Percentiles rank a stretch among this genome's conserved stretches.
phyloP scores from a whole-genome alignment of 78 protist genomes.

The Speleostelium caveatum region DNA sequence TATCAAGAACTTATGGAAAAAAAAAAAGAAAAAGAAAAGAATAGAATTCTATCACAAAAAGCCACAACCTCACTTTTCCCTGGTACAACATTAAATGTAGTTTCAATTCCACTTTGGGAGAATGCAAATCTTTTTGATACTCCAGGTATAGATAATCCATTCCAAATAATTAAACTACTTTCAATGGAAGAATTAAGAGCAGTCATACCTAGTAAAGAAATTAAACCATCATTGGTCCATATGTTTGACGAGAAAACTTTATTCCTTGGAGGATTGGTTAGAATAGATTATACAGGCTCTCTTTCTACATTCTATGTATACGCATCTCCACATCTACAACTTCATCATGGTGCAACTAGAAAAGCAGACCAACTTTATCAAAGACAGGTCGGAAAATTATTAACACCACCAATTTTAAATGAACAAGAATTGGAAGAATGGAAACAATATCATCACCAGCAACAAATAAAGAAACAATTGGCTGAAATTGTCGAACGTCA shows the following conservation, averaged over 20 bases:
- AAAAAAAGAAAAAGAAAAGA: constrained; percentile 16
- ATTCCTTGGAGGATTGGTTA: constrained; percentile 62
- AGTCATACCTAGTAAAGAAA: constrained; percentile 43
- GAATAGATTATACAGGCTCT: constrained; percentile 58
- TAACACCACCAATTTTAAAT: constrained; percentile 46
- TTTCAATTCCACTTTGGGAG: constrained; percentile 72
- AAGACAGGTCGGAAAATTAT: constrained; percentile 45
- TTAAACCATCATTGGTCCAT: constrained; percentile 51
- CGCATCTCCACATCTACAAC: constrained; percentile 15
- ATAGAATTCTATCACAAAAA: neutral
- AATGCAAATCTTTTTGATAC: constrained; percentile 71
- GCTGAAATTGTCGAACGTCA: neutral
- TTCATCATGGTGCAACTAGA: constrained; percentile 10
- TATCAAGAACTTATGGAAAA: too few relatives aligned
- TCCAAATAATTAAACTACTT: constrained; percentile 50
- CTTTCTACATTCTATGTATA: constrained; percentile 45
- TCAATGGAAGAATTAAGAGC: constrained; percentile 34
- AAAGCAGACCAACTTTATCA: constrained; percentile 12
- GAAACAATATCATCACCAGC: neutral
- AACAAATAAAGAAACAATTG: too few relatives aligned
- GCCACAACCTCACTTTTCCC: constrained; percentile 67
- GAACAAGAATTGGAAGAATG: neutral
- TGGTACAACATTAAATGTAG: constrained; percentile 68
- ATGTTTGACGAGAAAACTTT: constrained; percentile 43
- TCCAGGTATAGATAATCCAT: constrained; percentile 71